Evolutionary conservation across 1,139 yeast genomes (phyloP), one percentile per base, ranked within the genome.

Genomic region (Petasospora fabianii): DNA sequence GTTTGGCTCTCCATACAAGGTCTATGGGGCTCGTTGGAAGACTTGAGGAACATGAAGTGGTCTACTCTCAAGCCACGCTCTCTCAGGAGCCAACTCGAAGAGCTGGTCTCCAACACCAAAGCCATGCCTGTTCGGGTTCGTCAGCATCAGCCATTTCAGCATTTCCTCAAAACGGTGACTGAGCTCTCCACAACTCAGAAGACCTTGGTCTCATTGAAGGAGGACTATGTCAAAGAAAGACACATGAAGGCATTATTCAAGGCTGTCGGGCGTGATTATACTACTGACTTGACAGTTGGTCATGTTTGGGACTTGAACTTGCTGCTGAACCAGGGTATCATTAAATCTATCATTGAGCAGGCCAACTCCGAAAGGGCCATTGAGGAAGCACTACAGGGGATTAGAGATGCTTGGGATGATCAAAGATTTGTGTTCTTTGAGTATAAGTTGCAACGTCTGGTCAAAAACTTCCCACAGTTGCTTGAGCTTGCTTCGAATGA

Each of bases 331-430:
- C 75, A 73, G 32, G 51, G 54, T 2, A 43, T 59, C 1, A 62
- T 90, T 4, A 72, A 70, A 35, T 64, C 72, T 0, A 60, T 84
- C 1, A 53, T 86, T 4, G 66, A 69, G 2, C 77, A 73, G 46
- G 97, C 97, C 0, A 76, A 75, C 44, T 84, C 86, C 17, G 97
- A 92, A 54, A 68, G 73, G 43, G 69, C 76, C 0, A 64, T 92
- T 7, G 87, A 83, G 45, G 76, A 72, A 14, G 73, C 79, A 11
- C 55, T 84, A 18, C 51, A 50, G 1, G 57, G 63, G 7, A 75
- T 90, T 11, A 66, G 65, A 36, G 53, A 51, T 0, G 66, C 59
- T 5, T 83, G 90, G 90, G 47, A 59, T 0, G 42, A 43, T 0
- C 53, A 58, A 0, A 58, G 71, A 0, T 74, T 85, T 43, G 84